Percentiles rank a stretch among this genome's conserved stretches.
Evolutionary conservation across 2,329 filamentous ascomycete species (phyloP).

Genomic region (Xylariaceae sp.): DNA sequence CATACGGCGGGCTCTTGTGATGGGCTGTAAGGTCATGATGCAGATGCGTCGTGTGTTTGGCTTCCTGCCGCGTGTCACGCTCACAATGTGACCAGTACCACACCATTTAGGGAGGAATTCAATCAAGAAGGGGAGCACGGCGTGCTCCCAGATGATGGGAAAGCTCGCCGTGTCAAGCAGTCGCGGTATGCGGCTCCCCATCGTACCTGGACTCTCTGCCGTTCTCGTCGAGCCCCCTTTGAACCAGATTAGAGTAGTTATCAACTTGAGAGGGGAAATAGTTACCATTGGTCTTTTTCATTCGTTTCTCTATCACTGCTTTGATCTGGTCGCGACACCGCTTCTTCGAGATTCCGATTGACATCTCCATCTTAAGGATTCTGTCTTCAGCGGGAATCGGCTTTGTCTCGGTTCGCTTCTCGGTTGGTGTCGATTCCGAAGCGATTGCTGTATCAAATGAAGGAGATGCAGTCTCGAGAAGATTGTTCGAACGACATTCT

Average conservation of each 20-base stretch:
- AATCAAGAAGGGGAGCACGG: conserved; percentile 38
- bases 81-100: conserved; percentile 35
- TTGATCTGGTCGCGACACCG: conserved; percentile 33
- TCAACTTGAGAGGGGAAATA: conserved; percentile 2
- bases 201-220: conserved; percentile 29
- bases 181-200: conserved; percentile 22
- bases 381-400: conserved; percentile 14
- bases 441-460: neutral
- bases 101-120: conserved; percentile 39
- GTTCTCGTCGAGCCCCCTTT: conserved; percentile 21
- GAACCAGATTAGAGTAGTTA: neutral
- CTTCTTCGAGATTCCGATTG: conserved; percentile 30
- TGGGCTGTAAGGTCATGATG: conserved; percentile 33
- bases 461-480: conserved; percentile 5
- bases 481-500: conserved; percentile 11
- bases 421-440: neutral
- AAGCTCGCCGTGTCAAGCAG: conserved; percentile 33
- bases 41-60: conserved; percentile 33
- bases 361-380: conserved; percentile 23
- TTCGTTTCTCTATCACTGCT: conserved; percentile 30
- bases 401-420: conserved; percentile 1
- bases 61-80: conserved; percentile 32
- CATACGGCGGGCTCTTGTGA: conserved; percentile 34
- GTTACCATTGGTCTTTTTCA: conserved; percentile 24
- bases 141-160: conserved; percentile 38